Evolutionary conservation across 1,139 yeast genomes (phyloP), one percentile per base, ranked within the genome.

Genomic region (Scheffersomyces illinoinensis): DNA sequence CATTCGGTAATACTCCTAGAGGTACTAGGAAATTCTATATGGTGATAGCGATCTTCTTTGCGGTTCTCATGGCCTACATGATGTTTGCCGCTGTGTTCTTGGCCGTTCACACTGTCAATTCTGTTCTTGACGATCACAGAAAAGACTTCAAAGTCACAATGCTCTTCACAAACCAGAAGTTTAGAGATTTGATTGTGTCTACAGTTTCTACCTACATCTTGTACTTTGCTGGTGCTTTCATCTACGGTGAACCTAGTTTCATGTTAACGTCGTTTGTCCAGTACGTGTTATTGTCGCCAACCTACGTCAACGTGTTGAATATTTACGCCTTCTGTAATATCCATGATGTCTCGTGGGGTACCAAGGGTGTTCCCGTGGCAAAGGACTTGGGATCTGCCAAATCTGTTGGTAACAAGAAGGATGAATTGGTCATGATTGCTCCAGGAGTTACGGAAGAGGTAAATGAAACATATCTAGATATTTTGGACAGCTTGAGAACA

Each of bases 301-400:
- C 91, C 1, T 90, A 90, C 73, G 85, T 89, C 71, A 90, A 90
- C 69, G 90, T 90, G 56, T 79, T 90, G 68, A 90, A 90, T 69
- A 92, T 90, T 60, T 90, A 90, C 71, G 91, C 96, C 6, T 90
- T 90, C 73, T 90, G 96, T 78, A 90, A 90, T 71, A 89, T 90
- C 65, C 93, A 90, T 72, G 96, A 90, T 74, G 88, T 90, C 56
- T 88, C 95, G 0, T 90, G 96, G 96, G 96, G 96, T 69, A 90
- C 95, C 26, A 89, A 90, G 72, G 93, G 92, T 33, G 90, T 83
- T 57, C 85, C 85, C 43, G 79, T 77, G 51, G 85, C 86, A 58
- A 81, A 81, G 64, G 93, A 89, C 73, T 79, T 90, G 64, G 96
- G 96, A 57, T 83, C 84, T 24, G 95, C 93, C 47, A 85, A 85